Evolutionary conservation across 1,139 yeast genomes (phyloP), one percentile per base, ranked within the genome.

Genomic region (Geotrichum candidum): DNA sequence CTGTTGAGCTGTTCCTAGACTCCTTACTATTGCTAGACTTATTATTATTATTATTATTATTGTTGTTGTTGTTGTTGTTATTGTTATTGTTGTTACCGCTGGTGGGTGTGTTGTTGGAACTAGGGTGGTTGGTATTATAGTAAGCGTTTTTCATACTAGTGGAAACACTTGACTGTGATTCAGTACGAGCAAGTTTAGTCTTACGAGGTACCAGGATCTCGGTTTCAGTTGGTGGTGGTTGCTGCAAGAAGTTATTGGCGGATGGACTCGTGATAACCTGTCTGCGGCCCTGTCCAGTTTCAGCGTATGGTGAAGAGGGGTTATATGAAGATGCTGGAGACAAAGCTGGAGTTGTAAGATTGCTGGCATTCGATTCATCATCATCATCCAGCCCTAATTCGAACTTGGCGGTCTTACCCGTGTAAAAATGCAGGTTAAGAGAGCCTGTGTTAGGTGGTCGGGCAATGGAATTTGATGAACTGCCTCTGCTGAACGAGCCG

Each of bases 171-270:
- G 66, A 64, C 55, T 68, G 72, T 5, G 70, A 68, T 9, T 61
- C 65, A 4, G 72, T 69, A 2, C 71, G 67, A 29, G 70, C 70
- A 45, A 70, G 70, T 55, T 69, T 70, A 18, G 61, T 38, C 27
- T 62, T 68, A 63, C 57, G 67, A 60, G 48, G 69, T 61, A 33
- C 56, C 58, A 57, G 63, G 60, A 53, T 61, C 51, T 59, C 67
- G 56, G 57, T 60, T 51, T 50, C 54, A 31, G 62, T 33, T 55
- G 53, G 59, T 61, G 51, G 57, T 53, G 23, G 23, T 52, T 51
- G 54, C n/a, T 33, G 35, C 6, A 3, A 41, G 7, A 41, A 41
- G n/a, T 31, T 45, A 29, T 33, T 41, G 55, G 64, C 61, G 54
- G 48, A 51, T 18, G 23, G 53, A 35, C 50, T 51, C 50, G 18